Evolutionary conservation across 23 red algal species (phyloP).

Genomic region (Agarophyton chilense): DNA sequence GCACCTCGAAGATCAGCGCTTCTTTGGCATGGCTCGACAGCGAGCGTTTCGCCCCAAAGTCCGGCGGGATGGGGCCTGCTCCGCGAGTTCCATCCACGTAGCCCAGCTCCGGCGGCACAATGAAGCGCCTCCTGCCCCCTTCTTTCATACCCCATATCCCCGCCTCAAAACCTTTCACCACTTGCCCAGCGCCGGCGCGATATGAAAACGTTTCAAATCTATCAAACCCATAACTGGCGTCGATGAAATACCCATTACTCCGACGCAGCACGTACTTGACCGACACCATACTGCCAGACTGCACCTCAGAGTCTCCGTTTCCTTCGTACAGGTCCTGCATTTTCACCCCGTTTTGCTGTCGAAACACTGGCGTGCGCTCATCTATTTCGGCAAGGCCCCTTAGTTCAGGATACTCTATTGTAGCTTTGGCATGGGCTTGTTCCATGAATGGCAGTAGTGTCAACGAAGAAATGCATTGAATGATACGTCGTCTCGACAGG

Average conservation of each 20-base stretch:
- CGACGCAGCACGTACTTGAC: constrained; percentile 76
- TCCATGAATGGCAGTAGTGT: not conserved
- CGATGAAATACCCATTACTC: constrained; percentile 78
- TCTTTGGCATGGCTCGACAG: constrained; percentile 59
- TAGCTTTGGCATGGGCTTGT: not conserved
- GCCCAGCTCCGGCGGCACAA: constrained; percentile 68
- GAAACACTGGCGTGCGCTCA: constrained; percentile 5
- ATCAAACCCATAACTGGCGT: constrained; percentile 75
- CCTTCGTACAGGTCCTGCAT: constrained; percentile 55
- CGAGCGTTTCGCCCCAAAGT: constrained; percentile 68
- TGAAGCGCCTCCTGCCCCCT: constrained; percentile 74
- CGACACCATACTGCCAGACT: constrained; percentile 31
- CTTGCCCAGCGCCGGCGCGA: constrained; percentile 47
- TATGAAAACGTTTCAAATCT: constrained; percentile 57
- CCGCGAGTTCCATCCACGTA: constrained; percentile 58
- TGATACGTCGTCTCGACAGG: not conserved
- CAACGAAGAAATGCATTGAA: not conserved
- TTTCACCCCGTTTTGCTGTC: constrained; percentile 40
- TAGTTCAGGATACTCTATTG: constrained; percentile 55
- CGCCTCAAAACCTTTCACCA: constrained; percentile 72
- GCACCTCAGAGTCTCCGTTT: constrained; percentile 10
- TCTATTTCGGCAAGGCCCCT: constrained; percentile 26
- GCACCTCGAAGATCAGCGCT: constrained; percentile 75
- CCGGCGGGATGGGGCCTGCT: constrained; percentile 74
- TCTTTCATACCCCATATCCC: constrained; percentile 60